A percentile compares a stretch with the other conserved stretches of the same genome.
Conservation (phyloP, 345 rosid species). For the Melastoma malabathricum region DNA sequence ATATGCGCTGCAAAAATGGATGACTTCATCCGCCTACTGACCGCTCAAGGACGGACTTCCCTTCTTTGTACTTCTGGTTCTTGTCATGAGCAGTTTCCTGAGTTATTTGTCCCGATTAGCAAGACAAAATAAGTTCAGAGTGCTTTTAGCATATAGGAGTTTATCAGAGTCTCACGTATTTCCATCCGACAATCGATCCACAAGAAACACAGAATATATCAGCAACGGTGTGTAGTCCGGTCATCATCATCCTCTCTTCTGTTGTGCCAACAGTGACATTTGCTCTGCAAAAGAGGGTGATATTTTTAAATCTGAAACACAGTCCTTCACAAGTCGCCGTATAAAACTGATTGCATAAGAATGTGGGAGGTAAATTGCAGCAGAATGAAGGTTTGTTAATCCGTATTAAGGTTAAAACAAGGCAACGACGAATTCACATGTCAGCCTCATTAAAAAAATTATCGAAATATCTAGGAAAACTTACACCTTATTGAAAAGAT, state of each 20-base stretch:
- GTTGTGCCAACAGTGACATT: slow-evolving; percentile 56
- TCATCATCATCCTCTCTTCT: slow-evolving; percentile 82
- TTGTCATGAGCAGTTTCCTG: slow-evolving; percentile 90
- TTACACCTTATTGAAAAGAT: slow-evolving; percentile 97
- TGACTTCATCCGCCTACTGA: slow-evolving; percentile 22
- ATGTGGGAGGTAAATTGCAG: too few species aligned
- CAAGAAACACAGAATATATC: slow-evolving; percentile 95
- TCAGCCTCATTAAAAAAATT: too few species aligned
- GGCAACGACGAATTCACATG: too few species aligned
- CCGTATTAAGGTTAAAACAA: too few species aligned
- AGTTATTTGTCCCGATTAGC: slow-evolving; percentile 8
- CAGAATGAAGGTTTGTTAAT: too few species aligned
- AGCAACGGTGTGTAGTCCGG: slow-evolving; percentile 80
- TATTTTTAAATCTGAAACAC: too few species aligned
- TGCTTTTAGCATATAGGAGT: neutral
- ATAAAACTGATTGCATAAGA: too few species aligned
- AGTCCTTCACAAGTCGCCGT: slow-evolving; percentile 1
- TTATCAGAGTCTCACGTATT: slow-evolving; percentile 53
- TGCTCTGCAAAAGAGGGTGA: slow-evolving; percentile 45
- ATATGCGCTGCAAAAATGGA: neutral
- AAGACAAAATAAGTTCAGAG: neutral
- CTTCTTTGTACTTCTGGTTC: slow-evolving; percentile 96
- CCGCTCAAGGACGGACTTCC: slow-evolving; percentile 57
- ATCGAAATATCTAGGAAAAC: slow-evolving; percentile 27
- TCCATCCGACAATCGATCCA: slow-evolving; percentile 99